Conservation (phyloP, 345 rosid species). For the Citrus hindsii region DNA sequence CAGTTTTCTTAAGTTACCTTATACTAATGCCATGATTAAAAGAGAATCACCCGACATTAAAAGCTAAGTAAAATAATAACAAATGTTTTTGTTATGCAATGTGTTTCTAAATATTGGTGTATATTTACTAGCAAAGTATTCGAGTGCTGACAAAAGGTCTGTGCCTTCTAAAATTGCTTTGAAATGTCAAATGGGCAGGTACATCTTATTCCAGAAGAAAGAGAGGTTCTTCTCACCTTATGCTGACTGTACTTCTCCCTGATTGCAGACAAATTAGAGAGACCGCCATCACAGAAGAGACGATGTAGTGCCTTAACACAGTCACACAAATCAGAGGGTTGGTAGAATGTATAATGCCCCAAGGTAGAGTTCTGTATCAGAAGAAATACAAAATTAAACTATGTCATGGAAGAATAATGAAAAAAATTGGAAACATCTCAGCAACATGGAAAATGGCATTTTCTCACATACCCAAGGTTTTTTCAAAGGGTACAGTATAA, state of each 20-base stretch:
- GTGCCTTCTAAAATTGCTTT: not conserved
- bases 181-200: not conserved
- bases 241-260: conserved; percentile 34
- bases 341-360: conserved; percentile 27
- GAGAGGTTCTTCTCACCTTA: conserved; percentile 14
- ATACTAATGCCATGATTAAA: too few species aligned
- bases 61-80: too few species aligned
- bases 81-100: not conserved
- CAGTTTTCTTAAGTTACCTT: not conserved
- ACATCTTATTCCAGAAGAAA: not conserved
- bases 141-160: not conserved
- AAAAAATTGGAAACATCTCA: not conserved
- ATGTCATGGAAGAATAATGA: not conserved
- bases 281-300: conserved; percentile 14
- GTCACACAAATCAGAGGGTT: conserved; percentile 20
- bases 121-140: not conserved
- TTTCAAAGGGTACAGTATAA: conserved; percentile 24
- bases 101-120: not conserved
- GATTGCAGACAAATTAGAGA: conserved; percentile 21
- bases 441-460: not conserved
- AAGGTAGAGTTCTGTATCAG: conserved; percentile 19
- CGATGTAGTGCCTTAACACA: conserved; percentile 29
- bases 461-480: conserved; percentile 32
- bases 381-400: not conserved
- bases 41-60: not conserved